Evolutionary conservation across 352 stramenopile species (phyloP), one percentile per base, ranked within the genome.

Genomic region (Globisporangium uncinulatum): DNA sequence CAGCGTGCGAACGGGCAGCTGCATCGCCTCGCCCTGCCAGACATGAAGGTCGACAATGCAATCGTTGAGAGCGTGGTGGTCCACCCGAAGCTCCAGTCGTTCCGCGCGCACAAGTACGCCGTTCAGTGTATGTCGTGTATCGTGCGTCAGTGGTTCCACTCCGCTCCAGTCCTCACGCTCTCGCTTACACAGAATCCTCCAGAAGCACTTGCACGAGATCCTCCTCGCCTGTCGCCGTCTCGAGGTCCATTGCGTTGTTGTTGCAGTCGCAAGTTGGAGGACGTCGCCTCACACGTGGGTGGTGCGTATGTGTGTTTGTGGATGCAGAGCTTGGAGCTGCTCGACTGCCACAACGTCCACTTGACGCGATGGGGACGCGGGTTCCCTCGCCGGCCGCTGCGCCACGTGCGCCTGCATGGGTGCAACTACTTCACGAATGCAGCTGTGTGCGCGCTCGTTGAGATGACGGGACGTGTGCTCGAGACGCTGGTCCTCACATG

Each of bases 361-460:
- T 55, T 89, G n/a, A 66, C 59, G 20, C 61, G 66, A 6, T 86
- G 77, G 79, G 63, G 65, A 2, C 67, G 59, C 9, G 31, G 17
- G 17, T 31, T 29, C 9, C 62, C 61, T 55, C 55, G 45, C 1
- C 54, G 64, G 37, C 41, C 21, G 19, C 54, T 90, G 39, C 63
- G 63, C 9, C 65, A 74, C 19, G 61, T 88, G 45, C 69, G 62
- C 56, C 60, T 90, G 4, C 68, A 83, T 14, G 77, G 67, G 19
- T 88, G 77, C 56, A 74, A 76, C 43, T 72, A 70, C 21, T 7
- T 87, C 6, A 79, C 67, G 21, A 86, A 73, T 31, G 59, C 78
- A 43, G 71, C 67, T 5, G 68, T 62, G 6, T 63, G 56, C 15
- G 63, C 73, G 15, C 47, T 88, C 29, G 65, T 86, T 14, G 55